phyloP scores from a whole-genome alignment of 352 stramenopile genomes.

The Phytophthora syringae region DNA sequence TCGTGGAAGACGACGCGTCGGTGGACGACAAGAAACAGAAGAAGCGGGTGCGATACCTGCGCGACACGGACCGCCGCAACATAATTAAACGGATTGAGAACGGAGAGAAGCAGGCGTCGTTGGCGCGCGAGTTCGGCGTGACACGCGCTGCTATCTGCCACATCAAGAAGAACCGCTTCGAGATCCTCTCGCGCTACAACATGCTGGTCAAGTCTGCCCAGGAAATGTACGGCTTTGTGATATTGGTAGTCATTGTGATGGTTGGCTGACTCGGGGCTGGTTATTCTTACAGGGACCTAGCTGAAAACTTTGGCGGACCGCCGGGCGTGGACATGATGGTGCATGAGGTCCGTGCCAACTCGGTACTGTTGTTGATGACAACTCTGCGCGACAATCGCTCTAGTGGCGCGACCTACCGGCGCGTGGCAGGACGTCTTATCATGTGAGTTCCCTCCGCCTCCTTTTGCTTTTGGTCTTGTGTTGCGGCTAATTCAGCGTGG shows the following conservation, averaged over 20 bases:
- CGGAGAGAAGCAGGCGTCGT: slow-evolving; percentile 65
- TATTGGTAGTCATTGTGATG: too few species aligned
- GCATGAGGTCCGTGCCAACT: slow-evolving; percentile 49
- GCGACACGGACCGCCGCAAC: slow-evolving; percentile 59
- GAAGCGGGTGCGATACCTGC: slow-evolving; percentile 63
- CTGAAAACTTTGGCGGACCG: slow-evolving; percentile 39
- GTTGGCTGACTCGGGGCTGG: not conserved
- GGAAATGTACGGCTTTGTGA: slow-evolving; percentile 44
- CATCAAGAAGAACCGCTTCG: slow-evolving; percentile 81
- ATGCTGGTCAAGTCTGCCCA: slow-evolving; percentile 59
- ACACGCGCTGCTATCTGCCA: slow-evolving; percentile 75
- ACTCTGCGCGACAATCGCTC: slow-evolving; percentile 49
- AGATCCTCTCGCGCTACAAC: slow-evolving; percentile 76
- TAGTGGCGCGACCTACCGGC: slow-evolving; percentile 38
- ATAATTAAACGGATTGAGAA: slow-evolving; percentile 77
- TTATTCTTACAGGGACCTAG: slow-evolving; percentile 30
- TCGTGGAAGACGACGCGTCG: slow-evolving; percentile 2
- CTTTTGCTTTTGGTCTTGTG: not conserved
- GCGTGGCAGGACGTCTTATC: slow-evolving; percentile 51
- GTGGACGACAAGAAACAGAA: slow-evolving; percentile 22
- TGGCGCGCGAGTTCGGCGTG: slow-evolving; percentile 74
- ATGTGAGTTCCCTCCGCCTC: slow-evolving; percentile 34
- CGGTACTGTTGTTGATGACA: slow-evolving; percentile 55
- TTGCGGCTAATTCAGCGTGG: not conserved
- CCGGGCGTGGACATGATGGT: slow-evolving; percentile 43